A percentile compares a stretch with the other conserved stretches of the same genome.
These are phyloP conservation scores for Podospora pseudocomata DNA, from an alignment of 495 filamentous ascomycete species.

Conservation along the genomic window DNA sequence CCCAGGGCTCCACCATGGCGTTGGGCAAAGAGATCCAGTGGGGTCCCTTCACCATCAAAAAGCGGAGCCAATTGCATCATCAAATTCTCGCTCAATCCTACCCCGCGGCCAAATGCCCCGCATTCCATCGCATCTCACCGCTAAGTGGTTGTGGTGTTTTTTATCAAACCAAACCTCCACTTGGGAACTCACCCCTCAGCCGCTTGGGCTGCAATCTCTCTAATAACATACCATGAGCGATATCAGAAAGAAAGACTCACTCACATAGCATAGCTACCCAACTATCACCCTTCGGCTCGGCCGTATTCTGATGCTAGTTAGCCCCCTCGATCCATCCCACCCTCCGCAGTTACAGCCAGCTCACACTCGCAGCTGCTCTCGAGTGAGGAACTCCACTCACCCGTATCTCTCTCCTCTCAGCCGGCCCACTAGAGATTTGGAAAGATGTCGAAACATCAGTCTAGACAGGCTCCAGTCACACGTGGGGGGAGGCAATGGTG, in stretches of 20 bases:
- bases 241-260: neutral
- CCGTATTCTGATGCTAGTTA: neutral
- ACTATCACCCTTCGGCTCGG: neutral
- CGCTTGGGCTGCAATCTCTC: neutral
- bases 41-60: neutral
- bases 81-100: conserved; percentile 4
- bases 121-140: neutral
- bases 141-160: neutral
- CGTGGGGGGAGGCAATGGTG: neutral
- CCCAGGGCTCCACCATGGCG: neutral
- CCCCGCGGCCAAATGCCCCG: conserved; percentile 1
- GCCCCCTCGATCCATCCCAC: neutral
- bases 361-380: neutral
- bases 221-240: neutral
- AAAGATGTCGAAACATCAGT: neutral
- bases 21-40: neutral
- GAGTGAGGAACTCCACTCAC: neutral
- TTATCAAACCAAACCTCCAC: neutral
- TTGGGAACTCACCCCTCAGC: neutral
- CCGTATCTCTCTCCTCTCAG: neutral
- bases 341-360: neutral
- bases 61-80: conserved; percentile 3
- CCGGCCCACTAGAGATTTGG: neutral
- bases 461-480: neutral
- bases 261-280: neutral